Conservation (phyloP, 2,329 filamentous ascomycete genomes). For the Fusarium siculi region DNA sequence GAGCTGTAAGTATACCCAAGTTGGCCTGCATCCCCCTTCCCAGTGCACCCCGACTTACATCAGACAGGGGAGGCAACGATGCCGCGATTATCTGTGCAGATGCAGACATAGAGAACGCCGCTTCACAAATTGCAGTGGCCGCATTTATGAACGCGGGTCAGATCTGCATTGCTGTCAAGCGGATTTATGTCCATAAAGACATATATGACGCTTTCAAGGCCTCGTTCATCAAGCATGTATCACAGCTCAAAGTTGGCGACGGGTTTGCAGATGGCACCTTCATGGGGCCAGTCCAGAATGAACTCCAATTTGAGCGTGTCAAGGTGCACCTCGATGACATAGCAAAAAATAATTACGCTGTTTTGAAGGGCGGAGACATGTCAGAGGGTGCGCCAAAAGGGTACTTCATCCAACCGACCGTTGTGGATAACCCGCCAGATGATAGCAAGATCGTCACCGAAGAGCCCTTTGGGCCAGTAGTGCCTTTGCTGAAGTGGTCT, state of each 20-base stretch:
- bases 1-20: conserved; percentile 55
- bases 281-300: background rate
- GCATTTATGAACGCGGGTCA: conserved; percentile 66
- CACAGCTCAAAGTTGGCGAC: background rate
- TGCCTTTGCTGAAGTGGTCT: conserved; percentile 14
- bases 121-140: conserved; percentile 51
- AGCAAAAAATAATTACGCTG: background rate
- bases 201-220: conserved; percentile 57
- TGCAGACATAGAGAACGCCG: conserved; percentile 57
- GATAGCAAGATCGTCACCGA: conserved; percentile 7
- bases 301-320: background rate
- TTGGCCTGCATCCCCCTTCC: too few relatives aligned
- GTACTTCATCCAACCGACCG: background rate
- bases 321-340: background rate
- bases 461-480: conserved; percentile 21
- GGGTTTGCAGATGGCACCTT: background rate
- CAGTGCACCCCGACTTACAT: background rate
- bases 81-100: conserved; percentile 66
- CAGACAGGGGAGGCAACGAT: conserved; percentile 62
- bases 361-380: background rate
- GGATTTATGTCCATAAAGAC: conserved; percentile 68
- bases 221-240: background rate
- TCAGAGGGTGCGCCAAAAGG: background rate
- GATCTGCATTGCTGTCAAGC: conserved; percentile 52
- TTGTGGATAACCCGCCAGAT: conserved; percentile 22